phyloP scores from a whole-genome alignment of 2,329 filamentous ascomycete genomes.

The Hypoxylon sp. region DNA sequence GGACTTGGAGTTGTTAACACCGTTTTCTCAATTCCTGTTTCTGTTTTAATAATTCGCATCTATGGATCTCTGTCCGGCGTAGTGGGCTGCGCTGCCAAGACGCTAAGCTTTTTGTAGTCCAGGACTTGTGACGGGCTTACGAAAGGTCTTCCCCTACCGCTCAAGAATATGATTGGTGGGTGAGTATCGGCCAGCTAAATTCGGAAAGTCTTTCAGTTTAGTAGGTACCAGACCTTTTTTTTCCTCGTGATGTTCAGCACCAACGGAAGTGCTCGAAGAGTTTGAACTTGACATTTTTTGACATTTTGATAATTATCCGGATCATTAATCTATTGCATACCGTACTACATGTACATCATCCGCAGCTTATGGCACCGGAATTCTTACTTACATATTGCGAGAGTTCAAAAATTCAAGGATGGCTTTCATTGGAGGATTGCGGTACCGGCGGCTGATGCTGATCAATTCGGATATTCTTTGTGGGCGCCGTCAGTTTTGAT shows the following conservation, averaged over 20 bases:
- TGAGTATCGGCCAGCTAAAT: constrained; percentile 32
- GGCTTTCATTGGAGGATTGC: constrained; percentile 23
- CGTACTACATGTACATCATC: constrained; percentile 3
- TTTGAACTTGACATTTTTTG: constrained; percentile 27
- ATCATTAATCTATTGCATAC: constrained; percentile 35
- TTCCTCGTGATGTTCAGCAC: constrained; percentile 31
- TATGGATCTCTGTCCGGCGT: constrained; percentile 20
- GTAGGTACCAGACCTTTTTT: constrained; percentile 2
- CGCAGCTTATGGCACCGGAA: constrained; percentile 9
- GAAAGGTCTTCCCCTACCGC: constrained; percentile 8
- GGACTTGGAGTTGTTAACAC: constrained; percentile 22
- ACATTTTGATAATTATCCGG: constrained; percentile 10
- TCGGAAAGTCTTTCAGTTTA: constrained; percentile 28
- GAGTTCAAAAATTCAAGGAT: neutral
- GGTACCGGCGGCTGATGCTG: constrained; percentile 28
- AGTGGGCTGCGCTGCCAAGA: constrained; percentile 30
- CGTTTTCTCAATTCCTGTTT: constrained; percentile 33
- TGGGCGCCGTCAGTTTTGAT: constrained; percentile 10
- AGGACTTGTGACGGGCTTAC: constrained; percentile 37
- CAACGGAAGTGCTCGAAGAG: neutral
- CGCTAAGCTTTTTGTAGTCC: constrained; percentile 26
- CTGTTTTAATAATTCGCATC: constrained; percentile 23
- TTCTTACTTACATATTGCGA: neutral
- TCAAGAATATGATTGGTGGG: constrained; percentile 30
- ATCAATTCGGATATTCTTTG: constrained; percentile 26